phyloP scores from a whole-genome alignment of 148 eudicot genomes.

The Rhododendron williamsianum region DNA sequence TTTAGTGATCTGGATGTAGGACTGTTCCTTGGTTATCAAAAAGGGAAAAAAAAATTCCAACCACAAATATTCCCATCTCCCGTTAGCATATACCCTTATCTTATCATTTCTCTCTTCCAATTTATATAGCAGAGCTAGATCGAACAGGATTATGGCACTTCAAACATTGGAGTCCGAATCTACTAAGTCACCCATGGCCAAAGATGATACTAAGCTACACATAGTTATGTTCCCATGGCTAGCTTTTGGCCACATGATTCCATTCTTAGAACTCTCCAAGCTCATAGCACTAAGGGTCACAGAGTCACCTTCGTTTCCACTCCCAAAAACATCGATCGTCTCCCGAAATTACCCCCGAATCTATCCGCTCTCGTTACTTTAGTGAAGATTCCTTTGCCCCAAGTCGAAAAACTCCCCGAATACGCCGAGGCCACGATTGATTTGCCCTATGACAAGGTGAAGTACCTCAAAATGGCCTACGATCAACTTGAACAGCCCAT shows the following conservation, averaged over 20 bases:
- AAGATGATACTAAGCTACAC: slow-evolving; percentile 6
- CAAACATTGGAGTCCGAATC: background rate
- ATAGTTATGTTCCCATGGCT: slow-evolving; percentile 27
- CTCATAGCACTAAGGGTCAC: slow-evolving; percentile 25
- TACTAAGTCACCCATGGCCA: background rate
- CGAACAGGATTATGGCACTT: no score
- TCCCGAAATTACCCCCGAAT: no score
- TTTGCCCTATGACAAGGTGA: slow-evolving; percentile 11
- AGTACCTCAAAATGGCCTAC: slow-evolving; percentile 22
- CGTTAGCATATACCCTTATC: no score
- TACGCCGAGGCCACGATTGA: slow-evolving; percentile 29
- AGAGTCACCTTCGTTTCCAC: slow-evolving; percentile 27
- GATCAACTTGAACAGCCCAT: background rate
- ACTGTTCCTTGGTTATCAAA: no score
- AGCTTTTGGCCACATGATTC: slow-evolving; percentile 28
- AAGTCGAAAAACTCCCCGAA: slow-evolving; percentile 11
- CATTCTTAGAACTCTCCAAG: slow-evolving; percentile 22
- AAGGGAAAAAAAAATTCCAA: no score
- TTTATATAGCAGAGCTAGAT: no score
- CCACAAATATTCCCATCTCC: no score
- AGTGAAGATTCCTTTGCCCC: no score
- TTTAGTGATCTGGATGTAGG: no score
- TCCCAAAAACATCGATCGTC: slow-evolving; percentile 29
- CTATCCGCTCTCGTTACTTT: no score
- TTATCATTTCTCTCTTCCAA: no score